Evolutionary conservation across 345 rosid genomes (phyloP), one percentile per base, ranked within the genome.

Genomic region (Pistacia atlantica): DNA sequence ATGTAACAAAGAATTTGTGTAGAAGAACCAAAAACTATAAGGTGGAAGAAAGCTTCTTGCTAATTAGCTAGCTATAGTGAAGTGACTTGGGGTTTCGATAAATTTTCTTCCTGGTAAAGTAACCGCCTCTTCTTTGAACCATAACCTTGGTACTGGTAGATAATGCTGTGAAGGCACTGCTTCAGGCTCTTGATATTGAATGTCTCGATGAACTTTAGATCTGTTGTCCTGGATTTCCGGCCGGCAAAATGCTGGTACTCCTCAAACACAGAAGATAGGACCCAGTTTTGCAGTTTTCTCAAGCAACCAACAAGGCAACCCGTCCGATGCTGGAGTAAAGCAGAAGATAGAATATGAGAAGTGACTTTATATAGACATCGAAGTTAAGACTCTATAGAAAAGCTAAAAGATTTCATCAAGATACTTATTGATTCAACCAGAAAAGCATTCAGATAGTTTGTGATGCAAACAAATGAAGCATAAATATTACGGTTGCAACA

Each of bases 261-360:
- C 76, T 94, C 96, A 4, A 86, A 83, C 61, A 88, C 90, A 0
- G 97, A 89, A 33, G 92, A 79, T 81, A 92, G 77, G 54, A 94
- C 90, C 98, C 98, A 93, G 31, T 87, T 79, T 71, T 93, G 97
- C 28, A 90, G 77, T 81, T 93, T 93, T 79, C 98, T 88, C 82
- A 92, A 81, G 87, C 97, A 92, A 33, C 93, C 98, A 56, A 94
- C 97, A 11, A 94, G 89, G 80, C 91, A 85, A 73, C 98, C 97
- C 0, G 98, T 94, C 57, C 97, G 88, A 73, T 92, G 98, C 98
- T 93, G 97, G 82, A 86, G 10, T 28, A 5, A 67, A 37, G 25
- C 6, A 58, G 60, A 56, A 71, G 37, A 61, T 13, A 46, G 8
- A 75, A 72, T 7, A 11, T 71, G 63, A 75, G 71, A 49, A 54